Percentiles rank a stretch among this genome's conserved stretches.
phyloP scores from a whole-genome alignment of 805 yeast species.

The Ogataea ramenticola region DNA sequence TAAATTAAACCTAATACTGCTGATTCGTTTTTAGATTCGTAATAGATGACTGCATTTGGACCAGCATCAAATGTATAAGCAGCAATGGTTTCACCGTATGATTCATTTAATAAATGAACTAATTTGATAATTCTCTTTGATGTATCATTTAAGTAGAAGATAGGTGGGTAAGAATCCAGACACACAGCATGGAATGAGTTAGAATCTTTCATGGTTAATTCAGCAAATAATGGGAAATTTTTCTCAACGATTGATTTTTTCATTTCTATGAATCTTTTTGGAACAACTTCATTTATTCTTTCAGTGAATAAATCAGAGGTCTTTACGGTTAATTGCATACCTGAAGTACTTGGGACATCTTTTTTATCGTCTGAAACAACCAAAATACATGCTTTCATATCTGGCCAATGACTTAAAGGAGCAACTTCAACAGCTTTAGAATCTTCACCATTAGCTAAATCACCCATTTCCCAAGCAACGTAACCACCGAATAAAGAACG shows the following conservation, averaged over 20 bases:
- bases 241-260: slow-evolving; percentile 62
- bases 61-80: slow-evolving; percentile 99
- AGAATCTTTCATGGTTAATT: slow-evolving; percentile 92
- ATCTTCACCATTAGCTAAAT: slow-evolving; percentile 67
- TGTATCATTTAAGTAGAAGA: slow-evolving; percentile 87
- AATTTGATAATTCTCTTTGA: slow-evolving; percentile 76
- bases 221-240: slow-evolving; percentile 77
- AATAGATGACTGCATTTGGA: slow-evolving; percentile 95
- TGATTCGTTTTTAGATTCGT: slow-evolving; percentile 68
- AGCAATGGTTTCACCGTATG: slow-evolving; percentile 63
- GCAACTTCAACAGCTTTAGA: slow-evolving; percentile 93
- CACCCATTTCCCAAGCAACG: slow-evolving; percentile 99
- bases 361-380: slow-evolving; percentile 92
- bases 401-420: slow-evolving; percentile 81
- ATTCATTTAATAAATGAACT: slow-evolving; percentile 68
- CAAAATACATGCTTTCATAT: slow-evolving; percentile 82
- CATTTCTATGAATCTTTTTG: slow-evolving; percentile 79
- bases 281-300: slow-evolving; percentile 79
- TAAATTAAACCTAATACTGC: slow-evolving; percentile 65
- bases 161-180: slow-evolving; percentile 91
- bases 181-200: slow-evolving; percentile 98
- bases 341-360: slow-evolving; percentile 90
- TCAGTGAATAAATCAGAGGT: slow-evolving; percentile 82
- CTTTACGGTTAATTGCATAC: slow-evolving; percentile 92
- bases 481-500: slow-evolving; percentile 95